Base-by-base conservation (phyloP, 176 grass and related monocot species). In the Paspalum vaginatum region DNA sequence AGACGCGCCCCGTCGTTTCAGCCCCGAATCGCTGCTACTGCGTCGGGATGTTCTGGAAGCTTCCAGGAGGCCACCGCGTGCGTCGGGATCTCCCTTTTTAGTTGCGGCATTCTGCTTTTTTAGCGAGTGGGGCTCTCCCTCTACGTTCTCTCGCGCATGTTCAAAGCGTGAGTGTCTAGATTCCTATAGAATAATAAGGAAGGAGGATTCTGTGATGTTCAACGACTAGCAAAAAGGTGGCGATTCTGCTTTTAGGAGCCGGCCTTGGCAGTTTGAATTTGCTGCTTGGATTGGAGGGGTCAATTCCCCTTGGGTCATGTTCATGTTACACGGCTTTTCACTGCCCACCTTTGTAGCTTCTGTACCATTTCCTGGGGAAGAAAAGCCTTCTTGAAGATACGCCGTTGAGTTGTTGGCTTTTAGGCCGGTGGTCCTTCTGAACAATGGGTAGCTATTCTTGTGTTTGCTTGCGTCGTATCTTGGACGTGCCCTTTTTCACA, bases 311-410 rank as follows among this genome's bases (percentile, higher is more conserved):
- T 70, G 43, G 70, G 46, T 88, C 46, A 55, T 75, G 70, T 70
- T 85, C 46, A 55, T 75, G 70, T 70, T 85, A 74, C 46, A 54
- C 11, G 24, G 14, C 14, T 50, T 87, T 84, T 80, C 68, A 47
- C 52, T 70, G 48, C 42, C 57, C 81, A 39, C 63, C 63, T 81
- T 39, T 39, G 11, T 85, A 71, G 56, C 56, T 62, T n/a, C 70
- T 76, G 61, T 75, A 68, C 46, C 77, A 80, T 80, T 84, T 75
- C 22, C 40, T 32, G 37, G 37, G 46, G 61, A n/a, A 32, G 77
- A 15, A 80, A 88, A 74, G 61, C 45, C 13, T 80, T 45, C 68
- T 68, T 50, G 37, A 3, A 3, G 43, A 53, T 54, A 68, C 38
- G 69, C 84, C 55, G 24, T 59, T 26, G 24, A 26, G 57, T 26